phyloP scores from a whole-genome alignment of 2,329 filamentous ascomycete genomes.

The Stenocarpella maydis region DNA sequence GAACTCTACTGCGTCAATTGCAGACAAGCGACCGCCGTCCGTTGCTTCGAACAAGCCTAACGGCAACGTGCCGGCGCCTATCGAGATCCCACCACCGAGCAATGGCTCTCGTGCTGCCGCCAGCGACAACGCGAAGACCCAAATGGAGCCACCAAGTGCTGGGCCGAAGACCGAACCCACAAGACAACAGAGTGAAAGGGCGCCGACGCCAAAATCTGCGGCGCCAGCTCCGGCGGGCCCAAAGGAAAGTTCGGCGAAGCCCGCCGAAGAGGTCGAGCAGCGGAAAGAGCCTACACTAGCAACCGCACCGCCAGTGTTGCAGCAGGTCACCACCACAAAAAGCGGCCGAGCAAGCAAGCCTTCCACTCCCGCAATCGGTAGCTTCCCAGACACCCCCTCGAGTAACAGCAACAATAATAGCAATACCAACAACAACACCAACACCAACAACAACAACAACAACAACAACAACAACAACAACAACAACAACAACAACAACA shows the following conservation, averaged over 20 bases:
- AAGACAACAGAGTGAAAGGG: slow-evolving; percentile 31
- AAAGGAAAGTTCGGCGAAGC: slow-evolving; percentile 46
- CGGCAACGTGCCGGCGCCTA: slow-evolving; percentile 51
- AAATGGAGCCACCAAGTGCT: slow-evolving; percentile 55
- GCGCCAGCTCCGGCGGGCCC: slow-evolving; percentile 44
- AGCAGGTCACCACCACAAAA: slow-evolving; percentile 55
- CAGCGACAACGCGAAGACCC: slow-evolving; percentile 57
- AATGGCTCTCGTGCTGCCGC: slow-evolving; percentile 44
- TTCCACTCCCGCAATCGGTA: slow-evolving; percentile 68
- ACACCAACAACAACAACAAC: no score
- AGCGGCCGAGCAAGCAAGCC: slow-evolving; percentile 73
- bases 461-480: slow-evolving; percentile 23
- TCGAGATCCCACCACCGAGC: slow-evolving; percentile 45
- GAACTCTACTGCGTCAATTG: slow-evolving; percentile 71
- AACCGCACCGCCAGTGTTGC: slow-evolving; percentile 48
- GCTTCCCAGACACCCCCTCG: slow-evolving; percentile 59
- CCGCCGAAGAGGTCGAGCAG: slow-evolving; percentile 55
- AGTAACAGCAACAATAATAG: slow-evolving; percentile 27
- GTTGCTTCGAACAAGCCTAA: slow-evolving; percentile 70
- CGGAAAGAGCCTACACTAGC: slow-evolving; percentile 52
- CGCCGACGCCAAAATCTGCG: slow-evolving; percentile 36
- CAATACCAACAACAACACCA: slow-evolving; percentile 39
- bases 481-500: slow-evolving; percentile 39
- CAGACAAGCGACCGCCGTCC: slow-evolving; percentile 67
- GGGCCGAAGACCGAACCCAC: slow-evolving; percentile 47